Conservation (phyloP, 2,329 filamentous ascomycete species). For the Orbilia brochopaga region DNA sequence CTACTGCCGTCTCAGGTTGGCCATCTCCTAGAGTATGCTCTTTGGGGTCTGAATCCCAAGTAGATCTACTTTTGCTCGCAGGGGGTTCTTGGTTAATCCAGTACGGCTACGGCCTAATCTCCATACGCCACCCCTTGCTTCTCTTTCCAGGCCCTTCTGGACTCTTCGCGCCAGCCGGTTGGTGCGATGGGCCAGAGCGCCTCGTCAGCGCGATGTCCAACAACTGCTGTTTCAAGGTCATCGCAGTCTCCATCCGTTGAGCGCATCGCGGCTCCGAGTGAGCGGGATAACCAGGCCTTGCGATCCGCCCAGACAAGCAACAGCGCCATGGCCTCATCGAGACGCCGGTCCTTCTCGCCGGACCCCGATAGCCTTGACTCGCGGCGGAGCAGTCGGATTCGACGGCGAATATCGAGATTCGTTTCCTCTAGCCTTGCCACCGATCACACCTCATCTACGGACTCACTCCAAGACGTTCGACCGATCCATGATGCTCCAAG, state of each 20-base stretch:
- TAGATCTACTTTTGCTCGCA: too few relatives aligned
- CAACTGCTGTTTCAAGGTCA: slow-evolving; percentile 24
- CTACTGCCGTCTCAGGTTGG: background rate
- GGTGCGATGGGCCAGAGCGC: slow-evolving; percentile 51
- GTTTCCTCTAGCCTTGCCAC: slow-evolving; percentile 29
- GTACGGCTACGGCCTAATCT: background rate
- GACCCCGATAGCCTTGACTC: slow-evolving; percentile 45
- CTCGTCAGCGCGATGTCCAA: slow-evolving; percentile 50
- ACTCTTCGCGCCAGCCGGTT: slow-evolving; percentile 40
- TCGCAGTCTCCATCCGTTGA: slow-evolving; percentile 12
- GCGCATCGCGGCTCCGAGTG: slow-evolving; percentile 22
- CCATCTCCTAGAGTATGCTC: too few relatives aligned
- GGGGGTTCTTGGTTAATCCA: too few relatives aligned
- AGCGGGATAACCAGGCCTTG: slow-evolving; percentile 7
- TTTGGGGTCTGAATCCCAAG: too few relatives aligned
- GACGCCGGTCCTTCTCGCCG: slow-evolving; percentile 43
- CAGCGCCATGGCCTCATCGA: slow-evolving; percentile 9
- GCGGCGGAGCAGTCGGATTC: slow-evolving; percentile 41
- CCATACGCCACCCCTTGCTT: slow-evolving; percentile 1
- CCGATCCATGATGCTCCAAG: background rate
- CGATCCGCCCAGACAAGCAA: background rate
- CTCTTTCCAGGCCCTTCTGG: slow-evolving; percentile 32
- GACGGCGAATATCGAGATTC: slow-evolving; percentile 45
- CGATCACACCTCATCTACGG: slow-evolving; percentile 12
- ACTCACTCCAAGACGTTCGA: background rate